Base-by-base conservation (phyloP, 2,329 filamentous ascomycete species). In the Amylocarpus encephaloides region DNA sequence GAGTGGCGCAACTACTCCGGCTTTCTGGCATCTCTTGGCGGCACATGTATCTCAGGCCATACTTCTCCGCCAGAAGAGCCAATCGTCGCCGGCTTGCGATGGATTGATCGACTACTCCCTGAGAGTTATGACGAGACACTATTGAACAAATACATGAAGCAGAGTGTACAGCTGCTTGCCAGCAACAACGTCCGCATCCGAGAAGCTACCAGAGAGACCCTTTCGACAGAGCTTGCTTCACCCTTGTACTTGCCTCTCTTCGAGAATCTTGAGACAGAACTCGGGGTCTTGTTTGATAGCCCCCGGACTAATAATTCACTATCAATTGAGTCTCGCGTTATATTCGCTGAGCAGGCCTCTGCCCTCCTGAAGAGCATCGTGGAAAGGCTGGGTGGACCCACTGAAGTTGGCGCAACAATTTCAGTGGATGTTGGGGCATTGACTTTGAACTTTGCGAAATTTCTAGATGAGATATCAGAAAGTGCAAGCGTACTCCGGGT, bases 1-100 rank as follows among this genome's bases (percentile, higher is more conserved):
- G 80, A 85, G 60, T 86, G 83, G 83, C 75, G 83, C 34, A 86
- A 86, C 55, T 77, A 81, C 59, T 85, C 82, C 1, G 83, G 83
- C 0, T 85, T 86, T 55, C 70, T 86, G 10, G 82, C 82, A 5
- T 84, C 83, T 0, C 67, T 86, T 5, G 82, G 81, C 12, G 82
- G 83, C 2, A 76, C 82, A 48, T 86, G 83, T 63, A 79, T 79
- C 7, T 77, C 82, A 2, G 77, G 80, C 50, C 77, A 81, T 61
- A 71, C 76, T 43, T 69, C 74, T 46, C 29, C 60, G 50, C 68
- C 74, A 10, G 82, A 85, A 43, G 82, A 85, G 47, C 71, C 79
- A 13, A 68, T 74, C 13, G 67, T 80, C 11, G 73, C 74, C 48
- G 76, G 78, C 5, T 63, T 85, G 33, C 73, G 73, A 55, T 86